Percentiles rank a stretch among this genome's conserved stretches.
These are phyloP conservation scores for Bipolaris sorokiniana DNA, from an alignment of 2,329 filamentous ascomycete genomes.

Conservation along the genomic window DNA sequence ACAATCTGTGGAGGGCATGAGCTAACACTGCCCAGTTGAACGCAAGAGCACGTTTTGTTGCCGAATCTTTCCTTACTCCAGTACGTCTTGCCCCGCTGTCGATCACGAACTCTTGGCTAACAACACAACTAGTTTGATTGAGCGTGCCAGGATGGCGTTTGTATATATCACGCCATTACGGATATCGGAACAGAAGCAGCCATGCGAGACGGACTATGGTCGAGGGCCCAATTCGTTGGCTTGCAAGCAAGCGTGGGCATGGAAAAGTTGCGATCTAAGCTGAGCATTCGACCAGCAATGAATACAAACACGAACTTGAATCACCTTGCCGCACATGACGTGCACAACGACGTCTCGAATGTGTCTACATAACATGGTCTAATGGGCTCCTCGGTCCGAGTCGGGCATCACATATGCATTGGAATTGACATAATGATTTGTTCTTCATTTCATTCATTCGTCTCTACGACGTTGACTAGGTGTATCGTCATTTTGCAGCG, in stretches of 20 bases:
- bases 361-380: background rate
- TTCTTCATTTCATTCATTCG: conserved; percentile 2
- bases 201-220: background rate
- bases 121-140: conserved; percentile 30
- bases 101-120: conserved; percentile 6
- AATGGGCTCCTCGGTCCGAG: background rate
- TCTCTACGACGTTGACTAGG: background rate
- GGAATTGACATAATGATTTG: conserved; percentile 2
- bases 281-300: conserved; percentile 21
- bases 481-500: background rate
- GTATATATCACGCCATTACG: conserved; percentile 15
- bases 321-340: background rate
- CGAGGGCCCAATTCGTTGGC: conserved; percentile 3
- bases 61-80: conserved; percentile 96
- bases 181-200: conserved; percentile 9
- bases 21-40: conserved; percentile 72
- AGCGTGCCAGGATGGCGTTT: conserved; percentile 21
- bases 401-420: background rate
- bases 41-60: conserved; percentile 94
- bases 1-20: background rate
- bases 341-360: conserved; percentile 4
- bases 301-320: conserved; percentile 17
- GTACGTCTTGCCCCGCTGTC: conserved; percentile 57
- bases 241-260: conserved; percentile 5
- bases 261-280: conserved; percentile 13